Evolutionary conservation across 805 yeast genomes (phyloP).

Genomic region (Monosporozyma yasuniensis): DNA sequence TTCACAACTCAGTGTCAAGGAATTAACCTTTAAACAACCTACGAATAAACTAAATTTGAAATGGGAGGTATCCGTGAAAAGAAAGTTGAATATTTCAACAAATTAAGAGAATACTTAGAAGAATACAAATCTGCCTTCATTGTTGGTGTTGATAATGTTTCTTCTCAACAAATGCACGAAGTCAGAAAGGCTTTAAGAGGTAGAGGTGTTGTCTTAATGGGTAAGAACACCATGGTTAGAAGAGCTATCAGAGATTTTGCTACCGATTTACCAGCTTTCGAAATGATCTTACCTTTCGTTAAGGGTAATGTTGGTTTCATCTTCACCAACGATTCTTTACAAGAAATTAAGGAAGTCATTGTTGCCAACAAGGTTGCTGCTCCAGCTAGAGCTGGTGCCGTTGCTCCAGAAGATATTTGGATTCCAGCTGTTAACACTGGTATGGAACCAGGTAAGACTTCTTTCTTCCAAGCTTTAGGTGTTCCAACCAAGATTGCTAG

Average conservation of each 20-base stretch:
- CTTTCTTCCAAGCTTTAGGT: constrained; percentile 99
- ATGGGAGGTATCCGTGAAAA: constrained; percentile 99
- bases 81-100: constrained; percentile 90
- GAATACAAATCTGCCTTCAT: constrained; percentile 97
- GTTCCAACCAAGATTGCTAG: constrained; percentile 99
- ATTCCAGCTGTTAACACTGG: constrained; percentile 99
- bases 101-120: constrained; percentile 89
- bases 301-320: constrained; percentile 99
- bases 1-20: background rate
- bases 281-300: constrained; percentile 88
- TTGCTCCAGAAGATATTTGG: constrained; percentile 96
- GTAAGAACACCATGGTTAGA: constrained; percentile 99
- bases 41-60: constrained; percentile 60
- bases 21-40: constrained; percentile 78
- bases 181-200: constrained; percentile 95
- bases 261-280: constrained; percentile 89
- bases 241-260: constrained; percentile 97
- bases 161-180: constrained; percentile 99
- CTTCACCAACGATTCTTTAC: constrained; percentile 95
- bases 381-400: constrained; percentile 99
- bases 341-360: constrained; percentile 81
- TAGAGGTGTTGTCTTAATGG: constrained; percentile 94
- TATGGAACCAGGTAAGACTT: constrained; percentile 99
- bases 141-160: constrained; percentile 99
- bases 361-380: constrained; percentile 96